Evolutionary conservation across 345 rosid species (phyloP).

Genomic region (Boechera retrofracta): DNA sequence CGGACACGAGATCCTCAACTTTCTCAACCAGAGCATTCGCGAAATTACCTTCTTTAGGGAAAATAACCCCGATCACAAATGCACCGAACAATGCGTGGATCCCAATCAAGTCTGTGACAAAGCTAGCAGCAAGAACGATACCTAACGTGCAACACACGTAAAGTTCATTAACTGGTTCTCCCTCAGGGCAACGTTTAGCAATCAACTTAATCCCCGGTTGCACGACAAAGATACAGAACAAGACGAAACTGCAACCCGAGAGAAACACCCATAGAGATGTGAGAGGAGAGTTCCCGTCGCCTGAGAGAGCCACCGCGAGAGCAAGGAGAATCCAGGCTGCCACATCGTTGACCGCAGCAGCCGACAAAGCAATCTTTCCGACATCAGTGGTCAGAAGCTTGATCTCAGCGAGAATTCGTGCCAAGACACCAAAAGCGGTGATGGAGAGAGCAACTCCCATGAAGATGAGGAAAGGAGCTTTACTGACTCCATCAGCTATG

Average conservation of each 20-base stretch:
- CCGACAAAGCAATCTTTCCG: slow-evolving; percentile 57
- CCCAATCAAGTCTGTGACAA: slow-evolving; percentile 59
- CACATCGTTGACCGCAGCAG: slow-evolving; percentile 57
- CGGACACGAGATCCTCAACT: slow-evolving; percentile 62
- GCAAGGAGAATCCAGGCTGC: slow-evolving; percentile 62
- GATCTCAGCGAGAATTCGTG: slow-evolving; percentile 59
- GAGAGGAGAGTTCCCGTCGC: slow-evolving; percentile 48
- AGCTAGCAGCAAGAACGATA: slow-evolving; percentile 57
- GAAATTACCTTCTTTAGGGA: slow-evolving; percentile 58
- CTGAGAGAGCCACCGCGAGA: slow-evolving; percentile 50
- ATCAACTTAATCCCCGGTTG: slow-evolving; percentile 42
- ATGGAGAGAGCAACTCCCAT: slow-evolving; percentile 61
- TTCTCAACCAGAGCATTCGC: slow-evolving; percentile 50
- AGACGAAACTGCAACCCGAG: slow-evolving; percentile 51
- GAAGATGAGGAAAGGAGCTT: slow-evolving; percentile 55
- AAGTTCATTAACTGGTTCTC: slow-evolving; percentile 46
- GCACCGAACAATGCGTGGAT: slow-evolving; percentile 65
- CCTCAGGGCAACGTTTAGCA: slow-evolving; percentile 47
- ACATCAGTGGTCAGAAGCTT: slow-evolving; percentile 56
- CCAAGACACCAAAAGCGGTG: slow-evolving; percentile 57
- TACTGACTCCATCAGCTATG: slow-evolving; percentile 53
- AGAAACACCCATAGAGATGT: slow-evolving; percentile 58
- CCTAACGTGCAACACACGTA: slow-evolving; percentile 56
- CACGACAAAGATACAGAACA: slow-evolving; percentile 42
- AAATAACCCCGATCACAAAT: slow-evolving; percentile 55